phyloP scores from a whole-genome alignment of 1,284 basidiomycete genomes.

The Moesziomyces sp. region DNA sequence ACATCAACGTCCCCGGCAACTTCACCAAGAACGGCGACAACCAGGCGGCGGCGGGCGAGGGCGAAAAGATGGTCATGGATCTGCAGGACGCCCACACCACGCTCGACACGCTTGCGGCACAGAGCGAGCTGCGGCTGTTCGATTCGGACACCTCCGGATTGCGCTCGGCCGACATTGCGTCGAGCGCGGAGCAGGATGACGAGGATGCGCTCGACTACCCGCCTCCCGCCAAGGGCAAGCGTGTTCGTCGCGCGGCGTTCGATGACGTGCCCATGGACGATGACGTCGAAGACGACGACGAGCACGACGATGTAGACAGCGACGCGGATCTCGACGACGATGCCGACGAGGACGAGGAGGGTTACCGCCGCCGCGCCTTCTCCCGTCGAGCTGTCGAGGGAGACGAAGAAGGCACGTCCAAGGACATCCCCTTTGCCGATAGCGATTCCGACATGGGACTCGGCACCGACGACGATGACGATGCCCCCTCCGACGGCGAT shows the following conservation, averaged over 20 bases:
- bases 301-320: slow-evolving; percentile 55
- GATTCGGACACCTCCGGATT: slow-evolving; percentile 74
- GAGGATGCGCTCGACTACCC: slow-evolving; percentile 10
- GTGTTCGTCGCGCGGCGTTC: slow-evolving; percentile 58
- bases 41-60: slow-evolving; percentile 76
- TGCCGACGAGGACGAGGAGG: slow-evolving; percentile 43
- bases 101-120: slow-evolving; percentile 83
- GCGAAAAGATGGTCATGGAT: slow-evolving; percentile 96
- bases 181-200: slow-evolving; percentile 5
- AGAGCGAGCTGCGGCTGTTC: slow-evolving; percentile 86
- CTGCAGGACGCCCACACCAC: slow-evolving; percentile 87
- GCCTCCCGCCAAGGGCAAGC: slow-evolving; percentile 23
- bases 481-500: slow-evolving; percentile 56
- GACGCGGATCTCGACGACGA: slow-evolving; percentile 54
- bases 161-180: slow-evolving; percentile 12
- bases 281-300: slow-evolving; percentile 60
- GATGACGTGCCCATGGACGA: slow-evolving; percentile 64
- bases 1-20: slow-evolving; percentile 94
- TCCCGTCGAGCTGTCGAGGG: slow-evolving; percentile 26
- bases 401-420: slow-evolving; percentile 32
- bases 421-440: slow-evolving; percentile 65
- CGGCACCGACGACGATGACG: slow-evolving; percentile 21
- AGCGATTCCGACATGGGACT: slow-evolving; percentile 66
- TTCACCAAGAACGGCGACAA: slow-evolving; percentile 76
- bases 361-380: slow-evolving; percentile 19